Evolutionary conservation across 352 stramenopile species (phyloP), one percentile per base, ranked within the genome.

Genomic region (Globisporangium polare): DNA sequence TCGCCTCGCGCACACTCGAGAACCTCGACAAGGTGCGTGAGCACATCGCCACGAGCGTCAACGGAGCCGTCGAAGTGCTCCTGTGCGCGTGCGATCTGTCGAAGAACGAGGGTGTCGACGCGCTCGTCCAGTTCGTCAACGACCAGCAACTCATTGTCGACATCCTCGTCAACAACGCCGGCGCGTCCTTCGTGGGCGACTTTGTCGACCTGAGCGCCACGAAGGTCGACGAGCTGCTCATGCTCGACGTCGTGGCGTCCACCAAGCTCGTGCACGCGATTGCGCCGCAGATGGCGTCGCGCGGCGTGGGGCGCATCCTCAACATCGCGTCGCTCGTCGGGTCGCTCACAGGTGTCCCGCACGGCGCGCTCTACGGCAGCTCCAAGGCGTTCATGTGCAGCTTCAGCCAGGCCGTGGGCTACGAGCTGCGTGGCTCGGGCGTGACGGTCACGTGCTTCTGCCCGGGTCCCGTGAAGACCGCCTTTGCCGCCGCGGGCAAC

Each of bases 131-230:
- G 22, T 83, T 87, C 39, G 65, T 93, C 15, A 62, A 74, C 24
- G 62, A 84, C 33, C 78, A 89, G 55, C 65, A 88, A 26, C 54
- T 90, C 20, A 58, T 87, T 17, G 68, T 96, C 47, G 88, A 96
- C 53, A 87, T 97, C 43, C 76, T 97, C 8, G 69, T 97, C 49
- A 96, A 96, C 68, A 94, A 93, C 58, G 88, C 80, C 2, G 79
- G 83, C 8, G 66, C 71, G 1, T 75, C 74, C 27, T 39, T 80
- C 8, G 71, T 62, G 15, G 73, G 78, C 33, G 60, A 70, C 46
- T 91, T 94, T 55, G 64, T 70, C 0, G 31, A 43, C 20, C 18
- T 54, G 42, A 41, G 29, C 31, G 15, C 24, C 39, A 42, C 63
- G 10, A 58, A 75, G 20, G 57, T 91, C 24, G 69, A 75, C 33